Evolutionary conservation across 2,329 filamentous ascomycete species (phyloP).

Genomic region (Trichoderma sp.): DNA sequence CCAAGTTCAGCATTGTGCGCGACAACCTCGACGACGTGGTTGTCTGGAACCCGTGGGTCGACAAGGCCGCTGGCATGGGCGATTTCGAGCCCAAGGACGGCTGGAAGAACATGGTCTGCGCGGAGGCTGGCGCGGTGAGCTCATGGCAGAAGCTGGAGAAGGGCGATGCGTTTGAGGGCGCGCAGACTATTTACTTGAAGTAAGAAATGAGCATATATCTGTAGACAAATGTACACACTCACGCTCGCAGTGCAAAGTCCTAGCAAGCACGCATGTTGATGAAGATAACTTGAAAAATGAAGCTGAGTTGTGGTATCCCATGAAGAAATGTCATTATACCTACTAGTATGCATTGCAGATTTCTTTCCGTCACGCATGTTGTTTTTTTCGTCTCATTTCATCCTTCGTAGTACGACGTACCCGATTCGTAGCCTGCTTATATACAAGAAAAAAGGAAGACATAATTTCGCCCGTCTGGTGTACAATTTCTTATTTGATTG

Average conservation of each 20-base stretch:
- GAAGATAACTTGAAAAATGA: background rate
- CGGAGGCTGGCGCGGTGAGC: slow-evolving; percentile 84
- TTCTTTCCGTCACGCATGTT: background rate
- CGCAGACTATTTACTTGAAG: slow-evolving; percentile 54
- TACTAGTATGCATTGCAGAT: background rate
- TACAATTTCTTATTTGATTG: background rate
- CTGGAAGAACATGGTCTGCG: slow-evolving; percentile 90
- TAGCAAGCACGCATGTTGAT: background rate
- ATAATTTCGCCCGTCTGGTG: background rate
- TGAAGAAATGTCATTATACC: background rate
- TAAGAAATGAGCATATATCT: background rate
- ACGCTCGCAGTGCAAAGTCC: background rate
- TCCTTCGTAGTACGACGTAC: background rate
- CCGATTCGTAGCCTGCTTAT: background rate
- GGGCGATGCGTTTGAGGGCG: slow-evolving; percentile 67
- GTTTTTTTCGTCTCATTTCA: background rate
- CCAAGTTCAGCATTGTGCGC: slow-evolving; percentile 72
- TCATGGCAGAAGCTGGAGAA: slow-evolving; percentile 83
- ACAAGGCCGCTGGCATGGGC: slow-evolving; percentile 77
- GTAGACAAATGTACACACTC: background rate
- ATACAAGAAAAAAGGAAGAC: background rate
- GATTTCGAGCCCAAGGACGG: slow-evolving; percentile 90
- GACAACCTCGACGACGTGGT: slow-evolving; percentile 88
- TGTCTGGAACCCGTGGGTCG: slow-evolving; percentile 95
- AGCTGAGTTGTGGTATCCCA: background rate